Evolutionary conservation across 768 basidiomycete species (phyloP).

Genomic region (Suillus ampliporus): DNA sequence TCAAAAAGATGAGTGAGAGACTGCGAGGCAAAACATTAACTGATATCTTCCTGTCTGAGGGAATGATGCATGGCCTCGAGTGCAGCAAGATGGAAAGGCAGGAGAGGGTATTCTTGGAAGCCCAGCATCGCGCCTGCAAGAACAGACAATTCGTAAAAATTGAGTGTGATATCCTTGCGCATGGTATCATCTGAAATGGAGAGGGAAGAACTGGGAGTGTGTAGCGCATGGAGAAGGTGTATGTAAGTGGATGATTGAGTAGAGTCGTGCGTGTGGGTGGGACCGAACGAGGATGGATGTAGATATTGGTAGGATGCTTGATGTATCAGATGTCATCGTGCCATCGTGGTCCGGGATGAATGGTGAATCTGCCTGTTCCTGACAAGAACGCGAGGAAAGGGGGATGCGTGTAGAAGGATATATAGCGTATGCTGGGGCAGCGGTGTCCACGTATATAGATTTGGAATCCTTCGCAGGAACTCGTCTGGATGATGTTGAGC

Average conservation of each 20-base stretch:
- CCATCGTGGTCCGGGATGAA: constrained; percentile 41
- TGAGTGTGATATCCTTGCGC: constrained; percentile 63
- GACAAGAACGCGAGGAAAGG: constrained; percentile 43
- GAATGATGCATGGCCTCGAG: constrained; percentile 63
- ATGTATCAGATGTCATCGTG: constrained; percentile 28
- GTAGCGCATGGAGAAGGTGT: constrained; percentile 60
- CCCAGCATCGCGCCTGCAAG: constrained; percentile 50
- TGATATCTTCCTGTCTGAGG: constrained; percentile 36
- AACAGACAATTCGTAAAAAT: constrained; percentile 72
- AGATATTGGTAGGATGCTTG: constrained; percentile 58
- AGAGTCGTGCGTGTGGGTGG: constrained; percentile 48
- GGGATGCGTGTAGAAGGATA: constrained; percentile 49
- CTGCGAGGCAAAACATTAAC: constrained; percentile 19
- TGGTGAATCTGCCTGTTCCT: constrained; percentile 31
- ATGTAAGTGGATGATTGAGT: constrained; percentile 59
- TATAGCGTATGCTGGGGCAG: constrained; percentile 55
- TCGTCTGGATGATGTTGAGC: constrained; percentile 34
- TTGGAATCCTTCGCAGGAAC: constrained; percentile 37
- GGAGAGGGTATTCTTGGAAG: constrained; percentile 52
- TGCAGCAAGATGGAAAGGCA: constrained; percentile 80
- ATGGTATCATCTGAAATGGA: constrained; percentile 39
- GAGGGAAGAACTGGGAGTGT: constrained; percentile 47
- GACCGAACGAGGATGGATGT: constrained; percentile 63
- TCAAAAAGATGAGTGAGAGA: constrained; percentile 8
- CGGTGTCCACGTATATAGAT: constrained; percentile 40